Conservation (phyloP, 2,329 filamentous ascomycete species). For the Aureobasidium zeae region DNA sequence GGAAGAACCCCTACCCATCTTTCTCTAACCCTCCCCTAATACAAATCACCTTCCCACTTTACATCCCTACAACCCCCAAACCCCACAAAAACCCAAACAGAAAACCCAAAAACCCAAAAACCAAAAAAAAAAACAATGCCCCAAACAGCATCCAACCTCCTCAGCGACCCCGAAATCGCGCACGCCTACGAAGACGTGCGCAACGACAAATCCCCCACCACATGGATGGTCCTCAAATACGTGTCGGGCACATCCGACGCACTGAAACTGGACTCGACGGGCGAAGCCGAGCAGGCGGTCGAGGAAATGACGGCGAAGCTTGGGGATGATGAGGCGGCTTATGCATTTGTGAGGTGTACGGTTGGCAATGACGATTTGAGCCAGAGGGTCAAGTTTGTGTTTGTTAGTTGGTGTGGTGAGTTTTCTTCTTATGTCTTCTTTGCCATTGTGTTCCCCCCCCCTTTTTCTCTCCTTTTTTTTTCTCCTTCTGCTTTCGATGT, state of each 20-base stretch:
- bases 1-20: too few relatives aligned
- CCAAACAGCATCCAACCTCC: slow-evolving; percentile 11
- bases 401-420: slow-evolving; percentile 13
- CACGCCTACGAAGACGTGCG: slow-evolving; percentile 11
- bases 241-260: slow-evolving; percentile 10
- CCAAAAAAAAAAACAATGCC: not conserved
- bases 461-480: too few relatives aligned
- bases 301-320: slow-evolving; percentile 4
- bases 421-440: too few relatives aligned
- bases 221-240: slow-evolving; percentile 15
- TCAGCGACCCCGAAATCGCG: slow-evolving; percentile 14
- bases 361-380: slow-evolving; percentile 10
- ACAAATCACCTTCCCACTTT: too few relatives aligned
- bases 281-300: not conserved
- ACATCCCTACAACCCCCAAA: too few relatives aligned
- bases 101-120: too few relatives aligned
- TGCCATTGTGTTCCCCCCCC: too few relatives aligned
- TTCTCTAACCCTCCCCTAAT: too few relatives aligned
- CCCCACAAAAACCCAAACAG: too few relatives aligned
- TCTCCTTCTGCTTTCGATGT: not conserved
- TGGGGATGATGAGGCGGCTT: slow-evolving; percentile 11
- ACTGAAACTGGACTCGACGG: slow-evolving; percentile 9
- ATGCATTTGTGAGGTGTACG: slow-evolving; percentile 11
- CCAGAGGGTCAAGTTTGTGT: slow-evolving; percentile 9
- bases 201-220: slow-evolving; percentile 8